These are phyloP conservation scores for Pezicula carpinea DNA, from an alignment of 2,329 filamentous ascomycete genomes.

Conservation along the genomic window DNA sequence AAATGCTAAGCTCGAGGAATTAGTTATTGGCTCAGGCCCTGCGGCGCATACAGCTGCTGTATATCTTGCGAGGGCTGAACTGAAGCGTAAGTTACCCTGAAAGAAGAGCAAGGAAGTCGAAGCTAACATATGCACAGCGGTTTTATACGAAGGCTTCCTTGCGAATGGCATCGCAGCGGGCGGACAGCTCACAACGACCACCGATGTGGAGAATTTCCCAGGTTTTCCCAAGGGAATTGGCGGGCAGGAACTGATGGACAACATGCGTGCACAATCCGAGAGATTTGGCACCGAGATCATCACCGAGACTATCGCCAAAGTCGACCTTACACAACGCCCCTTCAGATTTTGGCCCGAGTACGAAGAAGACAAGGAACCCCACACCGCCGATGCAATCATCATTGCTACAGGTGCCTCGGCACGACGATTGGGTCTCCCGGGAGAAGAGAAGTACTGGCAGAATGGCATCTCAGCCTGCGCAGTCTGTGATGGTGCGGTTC, in stretches of 20 bases:
- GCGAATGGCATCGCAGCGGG: constrained; percentile 95
- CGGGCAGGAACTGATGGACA: constrained; percentile 86
- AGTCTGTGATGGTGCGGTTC: constrained; percentile 93
- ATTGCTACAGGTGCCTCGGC: constrained; percentile 95
- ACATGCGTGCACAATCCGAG: constrained; percentile 87
- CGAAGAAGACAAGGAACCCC: constrained; percentile 68
- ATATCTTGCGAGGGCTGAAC: constrained; percentile 89
- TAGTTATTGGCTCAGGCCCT: constrained; percentile 87
- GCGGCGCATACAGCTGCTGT: constrained; percentile 96
- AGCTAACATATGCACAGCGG: constrained; percentile 40
- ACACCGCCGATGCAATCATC: constrained; percentile 90
- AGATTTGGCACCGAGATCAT: constrained; percentile 91
- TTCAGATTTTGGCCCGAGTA: constrained; percentile 96
- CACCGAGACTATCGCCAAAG: constrained; percentile 83
- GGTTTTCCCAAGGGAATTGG: constrained; percentile 89
- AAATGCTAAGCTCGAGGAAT: constrained; percentile 12
- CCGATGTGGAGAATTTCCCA: constrained; percentile 97
- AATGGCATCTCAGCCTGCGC: constrained; percentile 94
- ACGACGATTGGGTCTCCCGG: constrained; percentile 72
- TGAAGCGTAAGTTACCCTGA: constrained; percentile 58
- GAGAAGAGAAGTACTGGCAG: constrained; percentile 96
- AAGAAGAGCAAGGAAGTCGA: constrained; percentile 27
- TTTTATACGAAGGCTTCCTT: constrained; percentile 96
- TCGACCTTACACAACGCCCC: constrained; percentile 78
- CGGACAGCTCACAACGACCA: constrained; percentile 95